Base-by-base conservation (phyloP, 352 stramenopile species). In the Globisporangium barbulae region DNA sequence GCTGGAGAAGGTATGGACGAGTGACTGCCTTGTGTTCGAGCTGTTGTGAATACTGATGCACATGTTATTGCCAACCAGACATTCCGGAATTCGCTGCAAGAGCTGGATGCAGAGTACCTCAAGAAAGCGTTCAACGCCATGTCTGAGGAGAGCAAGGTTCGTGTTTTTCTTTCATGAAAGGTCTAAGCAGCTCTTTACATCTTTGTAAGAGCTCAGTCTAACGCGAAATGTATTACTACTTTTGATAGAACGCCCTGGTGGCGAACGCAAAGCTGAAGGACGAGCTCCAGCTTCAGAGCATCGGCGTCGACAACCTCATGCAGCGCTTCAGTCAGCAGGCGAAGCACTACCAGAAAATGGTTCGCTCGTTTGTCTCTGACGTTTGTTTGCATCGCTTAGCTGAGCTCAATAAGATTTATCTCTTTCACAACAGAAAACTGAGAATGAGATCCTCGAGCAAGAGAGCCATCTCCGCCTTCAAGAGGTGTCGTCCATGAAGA, bases 91-190 rank as follows among this genome's bases (percentile, higher is more conserved):
- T 72, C 81, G 1, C 71, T 92, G 10, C 83, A 90, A 62, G 83
- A 92, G 66, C 70, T 91, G 8, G 83, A 91, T 55, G 81, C 79
- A 39, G 78, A 92, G 37, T 91, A 92, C 44, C 74, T 91, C 22
- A 89, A 91, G 74, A 89, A 90, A 47, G 83, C 83, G 15, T 92
- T 90, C 59, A 86, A 92, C 47, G 83, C 78, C 30, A 91, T 92
- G 83, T 89, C 83, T 2, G 81, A 90, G 58, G 83, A 91, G 61
- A 92, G 83, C 78, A 92, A 92, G 59, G 80, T 86, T 39, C 15
- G 56, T 52, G 9, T 13, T 28, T 8, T 17, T 42, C 15, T 42
- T 17, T 17, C 37, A 17, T 9, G 5, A 10, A 28, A 28, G 25
- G 25, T 28, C 25, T 28, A 28, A 28, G 25, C 25, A 10, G 17